phyloP scores from a whole-genome alignment of 352 stramenopile genomes.

The Globisporangium canariense region DNA sequence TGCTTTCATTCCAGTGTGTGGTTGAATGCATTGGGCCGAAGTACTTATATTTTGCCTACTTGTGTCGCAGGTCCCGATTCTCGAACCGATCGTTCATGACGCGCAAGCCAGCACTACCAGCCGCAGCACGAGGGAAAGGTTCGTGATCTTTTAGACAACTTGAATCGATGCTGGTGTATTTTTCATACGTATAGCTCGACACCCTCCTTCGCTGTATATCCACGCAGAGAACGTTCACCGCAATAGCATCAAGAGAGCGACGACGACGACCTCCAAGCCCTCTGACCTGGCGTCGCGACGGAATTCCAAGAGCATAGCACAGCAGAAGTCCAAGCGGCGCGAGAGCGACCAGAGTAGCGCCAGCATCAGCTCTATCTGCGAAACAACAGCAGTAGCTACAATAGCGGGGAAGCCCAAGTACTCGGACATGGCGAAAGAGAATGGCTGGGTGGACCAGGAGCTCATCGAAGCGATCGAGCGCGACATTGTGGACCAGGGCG shows the following conservation, averaged over 20 bases:
- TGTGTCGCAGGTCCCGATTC: constrained; percentile 10
- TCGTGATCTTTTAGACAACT: background rate
- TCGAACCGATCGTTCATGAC: constrained; percentile 10
- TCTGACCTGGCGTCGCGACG: constrained; percentile 10
- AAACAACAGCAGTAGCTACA: background rate
- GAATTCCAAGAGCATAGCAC: constrained; percentile 3
- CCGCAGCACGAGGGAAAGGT: constrained; percentile 19
- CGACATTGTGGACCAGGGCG: constrained; percentile 77
- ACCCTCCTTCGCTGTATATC: background rate
- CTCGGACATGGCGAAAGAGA: constrained; percentile 71
- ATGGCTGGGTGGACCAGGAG: constrained; percentile 71
- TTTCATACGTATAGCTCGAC: too few species aligned
- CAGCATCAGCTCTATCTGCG: constrained; percentile 8
- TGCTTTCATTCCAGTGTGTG: too few species aligned
- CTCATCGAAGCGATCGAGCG: constrained; percentile 84
- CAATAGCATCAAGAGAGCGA: constrained; percentile 16
- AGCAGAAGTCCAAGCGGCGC: constrained; percentile 14
- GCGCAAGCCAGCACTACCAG: constrained; percentile 13
- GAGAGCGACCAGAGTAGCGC: constrained; percentile 17
- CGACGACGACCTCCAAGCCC: constrained; percentile 7
- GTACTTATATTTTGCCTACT: too few species aligned
- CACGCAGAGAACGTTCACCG: constrained; percentile 15
- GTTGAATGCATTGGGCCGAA: background rate
- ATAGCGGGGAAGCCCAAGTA: constrained; percentile 58
- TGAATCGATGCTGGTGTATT: background rate